Base-by-base conservation (phyloP, 371 early-diverging fungal species). In the Mucor mucedo region DNA sequence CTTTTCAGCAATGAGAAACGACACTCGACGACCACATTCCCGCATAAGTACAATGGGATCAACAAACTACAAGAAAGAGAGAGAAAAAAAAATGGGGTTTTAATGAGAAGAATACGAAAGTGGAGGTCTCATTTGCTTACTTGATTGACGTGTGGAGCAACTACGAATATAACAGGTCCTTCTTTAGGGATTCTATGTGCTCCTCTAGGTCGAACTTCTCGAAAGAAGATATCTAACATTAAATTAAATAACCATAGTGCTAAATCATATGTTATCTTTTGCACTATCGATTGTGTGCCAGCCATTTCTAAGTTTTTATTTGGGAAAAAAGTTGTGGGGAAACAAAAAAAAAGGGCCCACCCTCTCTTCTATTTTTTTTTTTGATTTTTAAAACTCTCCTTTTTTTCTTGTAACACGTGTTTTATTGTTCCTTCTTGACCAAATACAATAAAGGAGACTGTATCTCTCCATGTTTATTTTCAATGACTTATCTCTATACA, bases 71-170 rank as follows among this genome's bases (percentile, higher is more conserved):
- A 48, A 5, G 54, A 32, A 32, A 48, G 33, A 5, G 1, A 21
- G 8, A 49, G 52, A 54, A 28, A 35, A 41, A 47, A 7, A 2
- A 21, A 4, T 49, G 48, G n/a, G 13, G n/a, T 29, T 40, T 39
- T 45, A 42, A 42, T 1, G 4, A 5, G 13, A 50, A 29, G 11
- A 50, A 9, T 13, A 11, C 10, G 10, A 27, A 47, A 14, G 0
- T 6, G 21, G 3, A 27, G 9, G 9, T 47, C 27, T 47, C 4
- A 9, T 21, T 4, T 41, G 30, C 16, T 69, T 82, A 85, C 89
- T 83, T 95, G 97, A 79, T 96, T 96, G 41, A 92, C 92, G 81
- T 96, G 97, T 38, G 97, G 97, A 3, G 95, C 97, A 7, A 87
- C 93, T 7, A 94, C 93, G 78, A 97, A 97, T 47, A 97, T 89